These are phyloP conservation scores for Hirschfeldia incana DNA, from an alignment of 345 rosid species.

Conservation along the genomic window DNA sequence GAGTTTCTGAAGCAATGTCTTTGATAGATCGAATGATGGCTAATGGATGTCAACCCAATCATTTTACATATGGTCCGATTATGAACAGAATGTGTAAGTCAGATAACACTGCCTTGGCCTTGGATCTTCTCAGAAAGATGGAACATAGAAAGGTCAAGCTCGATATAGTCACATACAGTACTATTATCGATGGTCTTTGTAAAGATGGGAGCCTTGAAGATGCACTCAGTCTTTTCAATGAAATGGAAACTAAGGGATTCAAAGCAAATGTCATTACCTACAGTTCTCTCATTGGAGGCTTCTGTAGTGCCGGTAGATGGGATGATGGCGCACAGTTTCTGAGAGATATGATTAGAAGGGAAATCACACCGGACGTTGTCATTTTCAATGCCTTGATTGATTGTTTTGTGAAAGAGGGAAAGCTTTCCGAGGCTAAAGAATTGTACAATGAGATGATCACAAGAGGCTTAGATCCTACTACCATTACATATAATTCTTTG, in stretches of 20 bases:
- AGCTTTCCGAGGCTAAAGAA: too few species aligned
- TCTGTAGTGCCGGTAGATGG: not conserved
- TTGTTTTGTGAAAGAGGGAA: too few species aligned
- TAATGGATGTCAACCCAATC: not conserved
- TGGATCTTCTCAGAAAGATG: not conserved
- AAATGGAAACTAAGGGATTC: slow-evolving; percentile 4
- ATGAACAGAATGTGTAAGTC: not conserved
- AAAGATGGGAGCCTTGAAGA: not conserved
- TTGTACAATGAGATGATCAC: too few species aligned
- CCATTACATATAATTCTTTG: too few species aligned
- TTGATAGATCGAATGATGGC: not conserved
- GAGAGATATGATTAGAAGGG: slow-evolving; percentile 20
- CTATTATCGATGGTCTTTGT: slow-evolving; percentile 18
- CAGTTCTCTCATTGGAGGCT: not conserved
- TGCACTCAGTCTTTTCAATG: slow-evolving; percentile 3
- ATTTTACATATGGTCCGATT: not conserved
- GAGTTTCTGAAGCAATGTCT: not conserved
- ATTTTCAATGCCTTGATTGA: too few species aligned
- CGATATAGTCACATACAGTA: slow-evolving; percentile 16
- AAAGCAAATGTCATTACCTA: not conserved
- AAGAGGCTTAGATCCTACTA: not conserved
- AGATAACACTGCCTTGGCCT: not conserved
- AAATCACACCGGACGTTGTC: too few species aligned
- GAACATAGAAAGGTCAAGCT: slow-evolving; percentile 12
- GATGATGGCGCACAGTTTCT: slow-evolving; percentile 19